Evolutionary conservation across 2,329 filamentous ascomycete species (phyloP).

Genomic region (Aureobasidium sp.): DNA sequence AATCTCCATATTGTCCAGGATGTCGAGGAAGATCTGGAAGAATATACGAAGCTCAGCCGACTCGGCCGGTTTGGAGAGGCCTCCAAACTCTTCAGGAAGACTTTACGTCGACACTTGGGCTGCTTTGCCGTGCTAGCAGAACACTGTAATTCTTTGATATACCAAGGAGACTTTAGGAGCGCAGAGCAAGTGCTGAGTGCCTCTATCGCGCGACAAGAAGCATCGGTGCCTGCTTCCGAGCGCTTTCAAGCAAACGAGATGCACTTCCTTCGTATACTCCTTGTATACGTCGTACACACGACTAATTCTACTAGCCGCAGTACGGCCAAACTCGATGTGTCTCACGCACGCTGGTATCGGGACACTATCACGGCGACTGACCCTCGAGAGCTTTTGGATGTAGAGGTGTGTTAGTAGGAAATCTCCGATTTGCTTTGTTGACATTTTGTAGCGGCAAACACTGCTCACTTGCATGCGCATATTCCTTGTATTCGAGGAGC

Average conservation of each 20-base stretch:
- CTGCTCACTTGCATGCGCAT: not conserved
- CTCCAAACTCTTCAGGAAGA: not conserved
- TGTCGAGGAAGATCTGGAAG: not conserved
- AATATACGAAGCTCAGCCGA: not conserved
- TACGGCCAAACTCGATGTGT: not conserved
- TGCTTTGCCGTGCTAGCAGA: not conserved
- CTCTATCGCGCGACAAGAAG: not conserved
- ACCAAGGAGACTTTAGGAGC: not conserved
- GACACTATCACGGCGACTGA: not conserved
- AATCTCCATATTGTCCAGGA: not conserved
- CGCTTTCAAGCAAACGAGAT: not conserved
- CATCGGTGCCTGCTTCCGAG: not conserved
- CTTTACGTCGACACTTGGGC: not conserved
- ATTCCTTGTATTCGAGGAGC: not conserved
- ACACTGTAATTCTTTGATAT: not conserved
- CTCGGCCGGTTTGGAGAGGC: not conserved
- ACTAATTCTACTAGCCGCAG: too few species aligned
- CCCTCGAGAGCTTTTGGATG: not conserved
- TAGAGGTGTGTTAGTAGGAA: too few species aligned
- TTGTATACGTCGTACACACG: not conserved
- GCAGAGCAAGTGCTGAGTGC: not conserved
- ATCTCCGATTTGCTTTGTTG: too few species aligned
- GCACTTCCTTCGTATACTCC: not conserved
- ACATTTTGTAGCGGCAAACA: not conserved
- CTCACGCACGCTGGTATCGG: not conserved